Conservation (phyloP, 192 early-diverging fungal genomes). For the Rhizophagus clarus region DNA sequence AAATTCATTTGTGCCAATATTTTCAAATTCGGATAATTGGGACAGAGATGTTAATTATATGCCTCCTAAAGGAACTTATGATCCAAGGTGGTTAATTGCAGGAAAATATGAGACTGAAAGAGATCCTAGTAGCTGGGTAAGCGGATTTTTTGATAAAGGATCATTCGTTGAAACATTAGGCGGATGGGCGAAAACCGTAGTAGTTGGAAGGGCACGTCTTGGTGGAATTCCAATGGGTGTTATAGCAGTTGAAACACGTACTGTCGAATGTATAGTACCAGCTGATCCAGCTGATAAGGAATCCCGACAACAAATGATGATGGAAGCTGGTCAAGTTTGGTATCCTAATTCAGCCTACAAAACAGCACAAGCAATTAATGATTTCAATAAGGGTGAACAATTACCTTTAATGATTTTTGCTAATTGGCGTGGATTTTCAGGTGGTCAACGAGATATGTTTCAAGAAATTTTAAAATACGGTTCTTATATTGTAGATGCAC, state of each 20-base stretch:
- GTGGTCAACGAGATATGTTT: conserved; percentile 99
- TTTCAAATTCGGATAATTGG: conserved; percentile 67
- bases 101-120: conserved; percentile 70
- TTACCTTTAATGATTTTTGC: conserved; percentile 98
- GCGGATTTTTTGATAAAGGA: conserved; percentile 97
- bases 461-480: conserved; percentile 98
- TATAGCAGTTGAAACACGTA: conserved; percentile 94
- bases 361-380: conserved; percentile 98
- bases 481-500: conserved; percentile 95
- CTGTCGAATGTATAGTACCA: conserved; percentile 86
- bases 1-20: conserved; percentile 69
- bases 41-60: conserved; percentile 83
- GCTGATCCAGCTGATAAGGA: conserved; percentile 94
- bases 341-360: conserved; percentile 99
- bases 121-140: conserved; percentile 62
- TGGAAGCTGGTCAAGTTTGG: conserved; percentile 97
- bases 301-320: conserved; percentile 85
- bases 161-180: conserved; percentile 95
- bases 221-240: conserved; percentile 98
- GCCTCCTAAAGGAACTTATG: conserved; percentile 84
- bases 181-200: conserved; percentile 95
- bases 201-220: conserved; percentile 89
- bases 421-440: conserved; percentile 99
- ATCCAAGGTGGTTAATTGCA: conserved; percentile 88
- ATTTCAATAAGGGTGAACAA: conserved; percentile 99